Evolutionary conservation across 441 rosid genomes (phyloP), one percentile per base, ranked within the genome.

Genomic region (Daphne laureola): DNA sequence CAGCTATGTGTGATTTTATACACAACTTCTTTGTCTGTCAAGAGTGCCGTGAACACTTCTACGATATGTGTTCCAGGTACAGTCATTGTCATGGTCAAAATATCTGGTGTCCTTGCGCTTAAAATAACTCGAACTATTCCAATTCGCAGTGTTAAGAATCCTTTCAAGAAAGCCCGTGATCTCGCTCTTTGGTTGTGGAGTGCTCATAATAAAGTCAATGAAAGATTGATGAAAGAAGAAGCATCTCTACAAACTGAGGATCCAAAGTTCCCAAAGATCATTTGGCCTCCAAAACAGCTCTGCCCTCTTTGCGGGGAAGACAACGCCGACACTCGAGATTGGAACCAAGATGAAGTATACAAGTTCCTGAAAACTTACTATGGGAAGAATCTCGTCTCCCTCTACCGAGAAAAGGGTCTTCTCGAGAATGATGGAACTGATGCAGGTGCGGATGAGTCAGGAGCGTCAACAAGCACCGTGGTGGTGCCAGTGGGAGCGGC

Each of bases 401-500:
- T 83, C 12, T 76, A 80, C 81, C 81, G 82, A 75, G 82, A 81
- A 65, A 84, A 78, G 69, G 77, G 64, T 46, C 12, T 26, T 17
- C 54, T 61, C 14, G 79, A 59, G 47, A 69, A 66, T 12, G 79
- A 71, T 61, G 79, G 61, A 40, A 62, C 42, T 1, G 55, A 51
- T 46, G 67, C 61, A 44, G 73, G 64, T 46, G 41, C 65, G 8
- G 96, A 81, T 62, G 95, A 89, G 43, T 53, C 73, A 65, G 81
- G 68, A 14, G 73, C 73, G 16, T 69, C 97, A 41, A 82, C 95
- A 35, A 83, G 73, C 40, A 90, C 95, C n/a, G 67, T 93, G 8
- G 93, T 83, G 54, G 97, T 93, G 54, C 98, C 97, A 4, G 63
- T 87, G 38, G 98, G 97, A 51, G 98, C 97, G 44, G 98, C 97